A percentile compares a stretch with the other conserved stretches of the same genome.
Evolutionary conservation across 805 yeast species (phyloP).

Genomic region (Spathaspora arborariae): DNA sequence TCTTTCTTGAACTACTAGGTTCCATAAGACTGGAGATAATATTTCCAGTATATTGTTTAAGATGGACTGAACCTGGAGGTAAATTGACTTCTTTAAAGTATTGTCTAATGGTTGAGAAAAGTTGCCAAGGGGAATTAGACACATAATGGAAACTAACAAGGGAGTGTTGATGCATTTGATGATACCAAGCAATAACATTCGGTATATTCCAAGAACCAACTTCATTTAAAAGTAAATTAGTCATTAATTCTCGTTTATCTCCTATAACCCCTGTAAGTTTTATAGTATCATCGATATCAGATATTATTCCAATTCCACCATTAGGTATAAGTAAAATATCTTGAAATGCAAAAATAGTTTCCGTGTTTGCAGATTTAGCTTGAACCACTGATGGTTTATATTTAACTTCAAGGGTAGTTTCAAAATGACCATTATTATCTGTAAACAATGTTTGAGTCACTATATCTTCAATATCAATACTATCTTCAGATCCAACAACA

Average conservation of each 20-base stretch:
- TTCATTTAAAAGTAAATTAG: conserved; percentile 69
- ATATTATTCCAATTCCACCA: conserved; percentile 67
- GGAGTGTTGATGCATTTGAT: conserved; percentile 37
- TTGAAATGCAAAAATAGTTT: conserved; percentile 44
- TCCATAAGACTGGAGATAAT: conserved; percentile 78
- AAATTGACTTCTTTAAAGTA: conserved; percentile 54
- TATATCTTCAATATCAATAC: conserved; percentile 22
- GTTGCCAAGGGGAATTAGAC: conserved; percentile 93
- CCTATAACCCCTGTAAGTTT: conserved; percentile 87
- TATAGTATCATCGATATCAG: conserved; percentile 94
- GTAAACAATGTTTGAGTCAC: conserved; percentile 39
- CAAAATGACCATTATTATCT: conserved; percentile 67
- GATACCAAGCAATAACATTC: conserved; percentile 72
- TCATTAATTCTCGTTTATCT: conserved; percentile 77
- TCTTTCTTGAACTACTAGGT: conserved; percentile 81
- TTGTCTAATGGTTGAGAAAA: conserved; percentile 56
- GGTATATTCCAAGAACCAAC: conserved; percentile 68
- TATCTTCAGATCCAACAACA: conserved; percentile 50
- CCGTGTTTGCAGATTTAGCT: conserved; percentile 45
- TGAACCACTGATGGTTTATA: conserved; percentile 61
- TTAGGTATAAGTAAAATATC: conserved; percentile 40
- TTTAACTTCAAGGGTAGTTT: conserved; percentile 45
- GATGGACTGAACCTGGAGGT: conserved; percentile 80
- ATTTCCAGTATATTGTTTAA: conserved; percentile 85
- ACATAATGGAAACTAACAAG: conserved; percentile 82